Evolutionary conservation across 257 asterid species (phyloP), one percentile per base, ranked within the genome.

Genomic region (Verbena officinalis): DNA sequence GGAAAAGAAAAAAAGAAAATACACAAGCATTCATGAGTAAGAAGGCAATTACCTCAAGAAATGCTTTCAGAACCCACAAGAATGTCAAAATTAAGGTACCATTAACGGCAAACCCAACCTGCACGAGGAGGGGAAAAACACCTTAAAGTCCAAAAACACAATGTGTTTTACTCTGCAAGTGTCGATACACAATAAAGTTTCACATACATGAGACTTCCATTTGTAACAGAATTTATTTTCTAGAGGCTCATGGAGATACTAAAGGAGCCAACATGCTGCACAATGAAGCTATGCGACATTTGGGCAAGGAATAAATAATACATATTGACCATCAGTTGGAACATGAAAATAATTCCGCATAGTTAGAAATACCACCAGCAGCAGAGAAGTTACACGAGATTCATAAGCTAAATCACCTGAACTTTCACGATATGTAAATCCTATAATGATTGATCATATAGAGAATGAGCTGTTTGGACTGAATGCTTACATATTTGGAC

Each of bases 81-180:
- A 90, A 93, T 2, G 96, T 78, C 62, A 93, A 72, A 53, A 86
- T 87, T 78, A 93, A 70, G 52, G 87, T 78, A 50, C 96, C 99
- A 21, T 93, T 84, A 53, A 93, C 97, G 30, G 97, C 90, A 79
- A 93, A 93, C 53, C 90, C 87, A 16, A 93, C 97, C 99, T 93
- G 50, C 67, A 83, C 27, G 66, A 52, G 64, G 44, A 55, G 65
- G 64, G 27, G 10, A 22, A 46, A 59, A 56, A 9, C 45, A 55
- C 40, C 14, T 15, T 36, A 24, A 50, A 59, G 46, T 22, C 24
- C 52, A 4, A 36, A 63, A 67, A 39, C 15, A 45, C 50, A 49
- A 39, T 42, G 9, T 50, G 5, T 12, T 13, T 22, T 9, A 36
- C 10, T 9, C 63, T 14, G 36, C 42, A 55, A 27, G 11, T 13